Percentiles rank a stretch among this genome's conserved stretches.
These are phyloP conservation scores for Talaromyces funiculosus DNA, from an alignment of 2,329 filamentous ascomycete species.

Conservation along the genomic window DNA sequence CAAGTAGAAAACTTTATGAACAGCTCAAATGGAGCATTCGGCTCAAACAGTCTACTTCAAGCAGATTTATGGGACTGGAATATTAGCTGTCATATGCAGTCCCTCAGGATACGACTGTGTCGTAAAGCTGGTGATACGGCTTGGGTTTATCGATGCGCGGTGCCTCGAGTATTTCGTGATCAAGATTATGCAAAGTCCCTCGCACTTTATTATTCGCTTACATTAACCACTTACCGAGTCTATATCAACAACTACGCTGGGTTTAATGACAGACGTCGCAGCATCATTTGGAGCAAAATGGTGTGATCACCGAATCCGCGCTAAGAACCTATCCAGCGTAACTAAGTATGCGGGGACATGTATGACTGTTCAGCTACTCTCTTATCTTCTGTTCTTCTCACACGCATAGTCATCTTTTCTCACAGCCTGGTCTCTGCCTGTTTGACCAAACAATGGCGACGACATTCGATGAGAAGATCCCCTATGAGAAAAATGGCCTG, in stretches of 20 bases:
- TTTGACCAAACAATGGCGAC: conserved; percentile 6
- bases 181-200: neutral
- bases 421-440: neutral
- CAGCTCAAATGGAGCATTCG: neutral
- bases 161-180: neutral
- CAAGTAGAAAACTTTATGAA: neutral
- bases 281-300: neutral
- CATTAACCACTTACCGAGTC: neutral
- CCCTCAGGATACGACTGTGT: neutral
- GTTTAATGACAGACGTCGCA: neutral
- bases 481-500: conserved; percentile 11
- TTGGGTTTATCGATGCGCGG: neutral
- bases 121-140: neutral
- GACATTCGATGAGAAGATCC: conserved; percentile 15
- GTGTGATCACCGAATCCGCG: neutral
- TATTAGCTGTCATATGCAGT: neutral
- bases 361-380: neutral
- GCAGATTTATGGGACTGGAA: neutral
- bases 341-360: neutral
- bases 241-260: neutral
- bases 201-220: neutral
- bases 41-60: neutral
- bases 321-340: neutral
- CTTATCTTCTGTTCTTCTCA: neutral
- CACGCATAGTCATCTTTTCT: neutral